These are phyloP conservation scores for Apiospora aurea DNA, from an alignment of 2,329 filamentous ascomycete species.

Conservation along the genomic window DNA sequence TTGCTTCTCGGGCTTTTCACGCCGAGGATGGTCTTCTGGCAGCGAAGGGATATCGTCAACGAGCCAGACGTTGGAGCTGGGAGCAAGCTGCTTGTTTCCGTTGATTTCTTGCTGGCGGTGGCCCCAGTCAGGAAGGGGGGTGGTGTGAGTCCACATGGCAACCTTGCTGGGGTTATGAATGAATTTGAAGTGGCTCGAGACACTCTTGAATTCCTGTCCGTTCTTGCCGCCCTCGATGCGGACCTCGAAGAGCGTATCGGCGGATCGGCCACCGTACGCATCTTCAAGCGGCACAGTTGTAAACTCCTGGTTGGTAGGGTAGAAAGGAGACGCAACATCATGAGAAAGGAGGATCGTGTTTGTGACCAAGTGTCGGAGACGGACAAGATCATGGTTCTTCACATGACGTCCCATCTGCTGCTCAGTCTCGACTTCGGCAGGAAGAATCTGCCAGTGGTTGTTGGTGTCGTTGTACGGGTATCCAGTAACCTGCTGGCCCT, in stretches of 20 bases:
- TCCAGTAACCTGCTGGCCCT: slow-evolving; percentile 96
- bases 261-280: slow-evolving; percentile 75
- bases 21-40: slow-evolving; percentile 72
- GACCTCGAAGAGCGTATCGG: slow-evolving; percentile 93
- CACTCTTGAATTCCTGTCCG: slow-evolving; percentile 84
- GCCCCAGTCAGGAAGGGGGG: slow-evolving; percentile 94
- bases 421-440: slow-evolving; percentile 65
- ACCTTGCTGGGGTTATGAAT: slow-evolving; percentile 95
- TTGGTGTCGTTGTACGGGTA: slow-evolving; percentile 99
- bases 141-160: slow-evolving; percentile 98
- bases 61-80: slow-evolving; percentile 93
- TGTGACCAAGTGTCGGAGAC: slow-evolving; percentile 86
- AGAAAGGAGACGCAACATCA: slow-evolving; percentile 95
- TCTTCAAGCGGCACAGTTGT: slow-evolving; percentile 80
- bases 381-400: slow-evolving; percentile 83
- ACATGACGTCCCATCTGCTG: slow-evolving; percentile 69
- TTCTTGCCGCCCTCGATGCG: slow-evolving; percentile 86
- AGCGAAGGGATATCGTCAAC: slow-evolving; percentile 91
- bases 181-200: slow-evolving; percentile 94
- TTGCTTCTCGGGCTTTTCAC: slow-evolving; percentile 77
- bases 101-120: slow-evolving; percentile 99
- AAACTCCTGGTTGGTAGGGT: slow-evolving; percentile 98
- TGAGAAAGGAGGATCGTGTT: slow-evolving; percentile 89
- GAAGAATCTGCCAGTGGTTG: slow-evolving; percentile 96
- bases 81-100: slow-evolving; percentile 93